Percentiles rank a stretch among this genome's conserved stretches.
Evolutionary conservation across 75 land plant species (phyloP).

Genomic region (Picea sitchensis): DNA sequence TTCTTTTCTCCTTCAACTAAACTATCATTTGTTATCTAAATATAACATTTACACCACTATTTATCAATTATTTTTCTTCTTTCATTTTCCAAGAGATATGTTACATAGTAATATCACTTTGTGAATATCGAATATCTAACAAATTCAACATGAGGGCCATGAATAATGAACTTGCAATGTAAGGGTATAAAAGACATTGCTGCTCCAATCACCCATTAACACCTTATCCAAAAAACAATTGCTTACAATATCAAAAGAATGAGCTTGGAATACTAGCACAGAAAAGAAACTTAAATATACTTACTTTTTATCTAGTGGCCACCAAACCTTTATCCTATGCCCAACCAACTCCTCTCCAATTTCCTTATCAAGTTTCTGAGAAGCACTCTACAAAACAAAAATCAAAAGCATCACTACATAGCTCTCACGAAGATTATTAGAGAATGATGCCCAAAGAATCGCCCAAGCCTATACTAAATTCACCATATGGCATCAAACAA

Average conservation of each 20-base stretch:
- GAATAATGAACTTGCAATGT: not conserved
- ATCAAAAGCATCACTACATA: not conserved
- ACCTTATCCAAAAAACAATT: not conserved
- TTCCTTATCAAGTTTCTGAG: not conserved
- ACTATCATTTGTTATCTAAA: no score
- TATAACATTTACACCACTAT: no score
- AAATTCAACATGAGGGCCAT: not conserved
- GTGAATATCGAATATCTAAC: no score
- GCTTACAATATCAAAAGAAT: not conserved
- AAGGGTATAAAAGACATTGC: not conserved
- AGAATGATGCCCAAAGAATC: no score
- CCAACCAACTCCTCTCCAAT: conserved; percentile 1
- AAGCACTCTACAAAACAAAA: not conserved
- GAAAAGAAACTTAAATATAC: not conserved
- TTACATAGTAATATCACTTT: no score
- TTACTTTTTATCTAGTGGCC: conserved; percentile 1
- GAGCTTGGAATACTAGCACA: not conserved
- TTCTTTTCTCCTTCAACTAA: no score
- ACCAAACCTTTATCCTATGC: conserved; percentile 4
- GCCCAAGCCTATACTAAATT: no score
- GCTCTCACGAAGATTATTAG: not conserved
- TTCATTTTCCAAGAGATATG: no score
- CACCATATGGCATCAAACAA: no score
- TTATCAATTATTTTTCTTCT: no score
- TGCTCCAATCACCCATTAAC: not conserved